Evolutionary conservation across 768 basidiomycete genomes (phyloP).

Genomic region (Gloeopeniophorella convolvens): DNA sequence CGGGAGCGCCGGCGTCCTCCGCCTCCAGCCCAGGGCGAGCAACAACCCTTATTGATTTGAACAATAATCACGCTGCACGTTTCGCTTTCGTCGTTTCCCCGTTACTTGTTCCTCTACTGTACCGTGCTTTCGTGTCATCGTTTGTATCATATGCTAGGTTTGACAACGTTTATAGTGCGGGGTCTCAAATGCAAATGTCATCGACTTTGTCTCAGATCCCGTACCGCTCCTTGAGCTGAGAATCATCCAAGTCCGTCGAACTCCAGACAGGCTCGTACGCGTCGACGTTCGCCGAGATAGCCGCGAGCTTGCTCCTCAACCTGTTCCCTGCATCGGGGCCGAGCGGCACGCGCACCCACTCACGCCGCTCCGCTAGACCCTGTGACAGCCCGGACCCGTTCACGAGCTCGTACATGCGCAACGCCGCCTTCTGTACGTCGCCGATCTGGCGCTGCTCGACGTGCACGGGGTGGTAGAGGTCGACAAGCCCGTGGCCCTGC

Average conservation of each 20-base stretch:
- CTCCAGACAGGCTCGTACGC: constrained; percentile 22
- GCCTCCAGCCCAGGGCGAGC: background rate
- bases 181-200: background rate
- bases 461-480: constrained; percentile 3
- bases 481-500: constrained; percentile 17
- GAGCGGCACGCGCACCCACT: constrained; percentile 23
- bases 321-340: constrained; percentile 23
- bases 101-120: background rate
- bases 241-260: constrained; percentile 1
- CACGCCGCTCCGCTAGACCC: constrained; percentile 12
- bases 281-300: constrained; percentile 22
- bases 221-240: background rate
- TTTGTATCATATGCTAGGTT: too few species aligned
- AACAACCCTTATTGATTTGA: constrained; percentile 3
- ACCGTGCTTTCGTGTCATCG: background rate
- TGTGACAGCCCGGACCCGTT: constrained; percentile 19
- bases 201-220: background rate
- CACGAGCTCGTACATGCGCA: constrained; percentile 25
- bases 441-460: constrained; percentile 22
- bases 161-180: too few species aligned
- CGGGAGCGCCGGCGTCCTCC: background rate
- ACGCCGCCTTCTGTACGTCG: constrained; percentile 22
- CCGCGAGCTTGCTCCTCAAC: constrained; percentile 19
- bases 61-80: background rate
- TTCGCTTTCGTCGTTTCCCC: background rate